A percentile compares a stretch with the other conserved stretches of the same genome.
These are phyloP conservation scores for Quercus mongolica DNA, from an alignment of 306 rosid species.

Conservation along the genomic window DNA sequence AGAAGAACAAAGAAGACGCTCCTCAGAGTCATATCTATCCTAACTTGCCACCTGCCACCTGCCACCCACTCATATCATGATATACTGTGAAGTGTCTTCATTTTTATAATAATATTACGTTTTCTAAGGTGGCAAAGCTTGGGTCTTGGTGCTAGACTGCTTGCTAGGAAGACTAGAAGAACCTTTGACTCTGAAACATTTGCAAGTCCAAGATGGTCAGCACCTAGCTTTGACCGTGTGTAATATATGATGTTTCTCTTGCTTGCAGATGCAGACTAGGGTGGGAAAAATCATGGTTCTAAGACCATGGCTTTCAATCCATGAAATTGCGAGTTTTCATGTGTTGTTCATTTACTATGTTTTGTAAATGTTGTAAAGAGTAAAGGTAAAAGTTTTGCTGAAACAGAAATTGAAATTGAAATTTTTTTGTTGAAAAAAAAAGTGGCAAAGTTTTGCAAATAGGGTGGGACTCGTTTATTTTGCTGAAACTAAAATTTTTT, in stretches of 20 bases:
- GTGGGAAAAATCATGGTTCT: constrained; percentile 66
- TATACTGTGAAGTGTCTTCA: background rate
- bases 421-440: accelerated
- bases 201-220: constrained; percentile 69
- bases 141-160: constrained; percentile 40
- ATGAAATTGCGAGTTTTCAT: constrained; percentile 16
- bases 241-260: constrained; percentile 17
- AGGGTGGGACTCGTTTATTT: too few relatives aligned
- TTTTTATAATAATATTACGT: background rate
- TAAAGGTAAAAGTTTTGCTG: too few relatives aligned
- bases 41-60: constrained; percentile 58
- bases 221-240: constrained; percentile 49
- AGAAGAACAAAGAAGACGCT: constrained; percentile 42
- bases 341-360: background rate
- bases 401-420: too few relatives aligned
- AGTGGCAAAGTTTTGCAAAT: too few relatives aligned
- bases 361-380: too few relatives aligned
- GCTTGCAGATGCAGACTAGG: constrained; percentile 51
- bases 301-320: constrained; percentile 35
- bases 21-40: constrained; percentile 41
- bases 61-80: constrained; percentile 46
- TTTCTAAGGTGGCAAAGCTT: constrained; percentile 27
- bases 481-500: too few relatives aligned
- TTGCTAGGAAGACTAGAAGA: constrained; percentile 13
- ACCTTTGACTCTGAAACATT: constrained; percentile 58